phyloP scores from a whole-genome alignment of 768 basidiomycete genomes.

The Kwoniella pini region DNA sequence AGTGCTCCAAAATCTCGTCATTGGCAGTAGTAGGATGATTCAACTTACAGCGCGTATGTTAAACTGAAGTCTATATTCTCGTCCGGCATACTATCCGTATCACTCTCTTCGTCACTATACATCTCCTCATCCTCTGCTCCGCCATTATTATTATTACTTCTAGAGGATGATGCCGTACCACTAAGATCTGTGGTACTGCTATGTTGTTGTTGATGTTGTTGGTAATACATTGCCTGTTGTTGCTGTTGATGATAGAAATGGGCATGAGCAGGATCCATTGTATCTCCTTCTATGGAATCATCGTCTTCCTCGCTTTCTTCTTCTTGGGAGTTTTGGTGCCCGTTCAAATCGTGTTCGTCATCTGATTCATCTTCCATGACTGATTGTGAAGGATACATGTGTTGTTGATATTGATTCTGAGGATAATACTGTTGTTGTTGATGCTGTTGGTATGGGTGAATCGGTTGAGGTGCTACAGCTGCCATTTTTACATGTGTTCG shows the following conservation, averaged over 20 bases:
- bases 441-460: neutral
- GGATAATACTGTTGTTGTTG: slow-evolving; percentile 13
- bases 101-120: slow-evolving; percentile 43
- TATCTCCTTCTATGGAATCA: slow-evolving; percentile 65
- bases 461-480: slow-evolving; percentile 20
- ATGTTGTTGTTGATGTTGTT: slow-evolving; percentile 39
- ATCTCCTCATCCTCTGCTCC: slow-evolving; percentile 37
- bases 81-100: slow-evolving; percentile 51
- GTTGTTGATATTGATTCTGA: slow-evolving; percentile 10
- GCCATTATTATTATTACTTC: slow-evolving; percentile 16
- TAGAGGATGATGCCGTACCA: slow-evolving; percentile 5
- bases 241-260: slow-evolving; percentile 40
- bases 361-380: slow-evolving; percentile 78
- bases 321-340: neutral
- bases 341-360: slow-evolving; percentile 61
- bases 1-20: slow-evolving; percentile 66
- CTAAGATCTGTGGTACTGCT: neutral
- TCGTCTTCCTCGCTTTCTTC: slow-evolving; percentile 56
- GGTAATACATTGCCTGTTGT: slow-evolving; percentile 43
- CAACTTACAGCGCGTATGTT: slow-evolving; percentile 54
- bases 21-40: too few species aligned
- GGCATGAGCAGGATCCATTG: slow-evolving; percentile 54
- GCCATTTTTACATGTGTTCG: slow-evolving; percentile 15
- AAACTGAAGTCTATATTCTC: slow-evolving; percentile 55
- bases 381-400: slow-evolving; percentile 59